Conservation (phyloP, 2,329 filamentous ascomycete genomes). For the Lasiodiplodia citricola region DNA sequence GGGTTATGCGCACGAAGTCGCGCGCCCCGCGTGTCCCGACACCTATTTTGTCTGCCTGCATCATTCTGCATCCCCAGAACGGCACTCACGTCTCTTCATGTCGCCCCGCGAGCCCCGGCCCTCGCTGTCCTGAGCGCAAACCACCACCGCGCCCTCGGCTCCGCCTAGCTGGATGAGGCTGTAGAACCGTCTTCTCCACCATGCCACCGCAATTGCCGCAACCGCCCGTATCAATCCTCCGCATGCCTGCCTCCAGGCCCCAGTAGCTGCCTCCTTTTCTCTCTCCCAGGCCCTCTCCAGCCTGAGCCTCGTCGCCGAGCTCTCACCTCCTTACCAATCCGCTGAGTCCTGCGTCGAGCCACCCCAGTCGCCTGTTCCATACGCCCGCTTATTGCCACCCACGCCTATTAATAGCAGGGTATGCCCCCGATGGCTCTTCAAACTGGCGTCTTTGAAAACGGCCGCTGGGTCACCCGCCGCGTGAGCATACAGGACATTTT, state of each 20-base stretch:
- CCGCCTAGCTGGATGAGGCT: slow-evolving; percentile 16
- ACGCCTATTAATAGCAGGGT: not conserved
- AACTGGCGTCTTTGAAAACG: slow-evolving; percentile 36
- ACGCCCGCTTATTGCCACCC: slow-evolving; percentile 2
- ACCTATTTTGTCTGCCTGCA: slow-evolving; percentile 16
- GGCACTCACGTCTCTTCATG: slow-evolving; percentile 16
- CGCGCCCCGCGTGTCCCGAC: not conserved
- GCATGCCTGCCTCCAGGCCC: slow-evolving; percentile 14
- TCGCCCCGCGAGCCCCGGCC: slow-evolving; percentile 9
- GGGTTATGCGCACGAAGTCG: not conserved
- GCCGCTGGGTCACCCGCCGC: slow-evolving; percentile 42
- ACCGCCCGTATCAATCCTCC: slow-evolving; percentile 2
- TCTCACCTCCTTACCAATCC: not conserved
- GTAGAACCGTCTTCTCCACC: slow-evolving; percentile 15
- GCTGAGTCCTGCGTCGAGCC: not conserved
- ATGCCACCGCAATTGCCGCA: slow-evolving; percentile 27
- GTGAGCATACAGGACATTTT: slow-evolving; percentile 51
- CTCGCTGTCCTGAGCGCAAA: not conserved
- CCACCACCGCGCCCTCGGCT: not conserved
- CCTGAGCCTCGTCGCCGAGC: not conserved
- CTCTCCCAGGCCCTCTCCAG: not conserved
- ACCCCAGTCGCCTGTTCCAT: not conserved
- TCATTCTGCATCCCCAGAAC: slow-evolving; percentile 20
- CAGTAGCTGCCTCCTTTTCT: not conserved
- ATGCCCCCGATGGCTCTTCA: slow-evolving; percentile 30